Percentiles rank a stretch among this genome's conserved stretches.
phyloP scores from a whole-genome alignment of 768 basidiomycete genomes.

The Leccinum rimulosum region DNA sequence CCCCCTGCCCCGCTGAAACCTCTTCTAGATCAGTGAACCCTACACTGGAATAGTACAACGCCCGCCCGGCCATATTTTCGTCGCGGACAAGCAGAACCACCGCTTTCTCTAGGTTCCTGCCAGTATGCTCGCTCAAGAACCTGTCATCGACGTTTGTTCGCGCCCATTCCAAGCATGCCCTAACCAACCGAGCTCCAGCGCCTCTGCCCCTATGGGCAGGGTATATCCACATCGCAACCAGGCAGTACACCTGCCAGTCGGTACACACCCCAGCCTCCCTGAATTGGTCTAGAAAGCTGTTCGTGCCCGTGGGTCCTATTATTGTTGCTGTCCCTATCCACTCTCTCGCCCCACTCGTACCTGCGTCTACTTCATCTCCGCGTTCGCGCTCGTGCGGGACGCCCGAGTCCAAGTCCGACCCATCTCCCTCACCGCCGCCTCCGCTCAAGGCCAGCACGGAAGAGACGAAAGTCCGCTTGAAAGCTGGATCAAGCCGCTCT shows the following conservation, averaged over 20 bases:
- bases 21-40: conserved; percentile 20
- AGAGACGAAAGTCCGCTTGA: conserved; percentile 16
- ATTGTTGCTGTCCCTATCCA: conserved; percentile 23
- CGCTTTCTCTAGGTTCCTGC: conserved; percentile 13
- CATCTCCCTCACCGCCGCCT: neutral
- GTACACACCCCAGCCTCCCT: conserved; percentile 9
- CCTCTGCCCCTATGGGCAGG: conserved; percentile 28
- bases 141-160: conserved; percentile 16
- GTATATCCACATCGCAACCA: conserved; percentile 29
- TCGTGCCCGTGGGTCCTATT: conserved; percentile 13
- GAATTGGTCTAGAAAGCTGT: conserved; percentile 11
- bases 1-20: conserved; percentile 6
- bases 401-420: neutral
- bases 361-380: neutral
- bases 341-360: neutral
- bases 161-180: conserved; percentile 25
- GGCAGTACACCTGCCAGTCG: conserved; percentile 20
- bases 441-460: neutral
- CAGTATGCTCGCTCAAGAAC: neutral
- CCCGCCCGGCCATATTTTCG: conserved; percentile 14
- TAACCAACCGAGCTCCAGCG: conserved; percentile 16
- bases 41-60: conserved; percentile 19
- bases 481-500: conserved; percentile 15
- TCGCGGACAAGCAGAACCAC: conserved; percentile 14
- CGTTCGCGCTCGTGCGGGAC: neutral